These are phyloP conservation scores for Acephala macrosclerotiorum DNA, from an alignment of 2,329 filamentous ascomycete genomes.

Conservation along the genomic window DNA sequence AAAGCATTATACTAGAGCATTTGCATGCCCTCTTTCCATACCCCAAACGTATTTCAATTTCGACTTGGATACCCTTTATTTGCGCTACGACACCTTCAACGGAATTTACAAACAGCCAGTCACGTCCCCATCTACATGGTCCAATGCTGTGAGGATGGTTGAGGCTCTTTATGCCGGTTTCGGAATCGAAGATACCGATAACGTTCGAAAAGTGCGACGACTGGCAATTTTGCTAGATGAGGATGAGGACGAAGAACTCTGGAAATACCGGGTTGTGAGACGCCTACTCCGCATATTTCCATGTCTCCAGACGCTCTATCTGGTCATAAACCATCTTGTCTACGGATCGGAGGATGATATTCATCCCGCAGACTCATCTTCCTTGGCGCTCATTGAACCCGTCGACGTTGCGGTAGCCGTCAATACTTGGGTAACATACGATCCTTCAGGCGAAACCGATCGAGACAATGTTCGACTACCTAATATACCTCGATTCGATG, in stretches of 20 bases:
- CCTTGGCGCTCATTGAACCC: background rate
- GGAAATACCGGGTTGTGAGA: background rate
- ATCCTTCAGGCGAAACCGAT: background rate
- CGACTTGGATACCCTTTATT: background rate
- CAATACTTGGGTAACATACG: background rate
- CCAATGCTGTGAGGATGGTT: background rate
- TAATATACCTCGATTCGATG: too few relatives aligned
- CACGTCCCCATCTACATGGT: background rate
- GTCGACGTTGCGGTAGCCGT: background rate
- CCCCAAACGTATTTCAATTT: background rate
- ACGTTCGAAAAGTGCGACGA: background rate
- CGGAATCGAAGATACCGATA: background rate
- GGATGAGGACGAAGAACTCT: background rate
- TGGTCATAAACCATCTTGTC: background rate
- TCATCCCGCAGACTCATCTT: background rate
- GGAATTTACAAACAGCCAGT: background rate
- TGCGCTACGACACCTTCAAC: background rate
- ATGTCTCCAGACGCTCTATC: background rate
- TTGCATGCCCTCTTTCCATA: background rate
- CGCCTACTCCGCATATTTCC: background rate
- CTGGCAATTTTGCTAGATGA: background rate
- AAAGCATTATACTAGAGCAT: background rate
- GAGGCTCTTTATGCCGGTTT: background rate
- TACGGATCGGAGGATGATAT: background rate
- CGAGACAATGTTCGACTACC: background rate